A percentile compares a stretch with the other conserved stretches of the same genome.
Conservation (phyloP, 2,329 filamentous ascomycete genomes). For the Coniochaeta pulveracea region DNA sequence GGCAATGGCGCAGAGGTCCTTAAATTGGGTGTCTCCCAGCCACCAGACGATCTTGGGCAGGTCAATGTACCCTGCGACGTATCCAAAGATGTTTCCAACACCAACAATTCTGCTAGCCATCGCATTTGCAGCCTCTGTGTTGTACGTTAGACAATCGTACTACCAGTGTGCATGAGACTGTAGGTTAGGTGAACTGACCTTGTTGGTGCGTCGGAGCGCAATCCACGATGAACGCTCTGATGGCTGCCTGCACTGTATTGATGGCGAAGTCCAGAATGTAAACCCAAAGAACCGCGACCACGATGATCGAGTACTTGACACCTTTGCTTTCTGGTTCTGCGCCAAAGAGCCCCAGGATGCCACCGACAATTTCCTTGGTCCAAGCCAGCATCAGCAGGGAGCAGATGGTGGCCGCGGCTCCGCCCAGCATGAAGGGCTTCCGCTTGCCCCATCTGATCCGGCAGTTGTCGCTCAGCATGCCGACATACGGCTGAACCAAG, state of each 20-base stretch:
- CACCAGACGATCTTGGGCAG: constrained; percentile 66
- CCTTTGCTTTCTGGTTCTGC: constrained; percentile 52
- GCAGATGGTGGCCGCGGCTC: constrained; percentile 53
- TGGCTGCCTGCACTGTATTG: constrained; percentile 86
- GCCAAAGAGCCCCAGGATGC: constrained; percentile 59
- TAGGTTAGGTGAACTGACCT: constrained; percentile 19
- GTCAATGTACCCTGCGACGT: constrained; percentile 75
- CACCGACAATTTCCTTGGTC: constrained; percentile 60
- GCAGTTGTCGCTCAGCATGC: constrained; percentile 71
- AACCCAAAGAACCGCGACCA: constrained; percentile 74
- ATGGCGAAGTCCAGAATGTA: constrained; percentile 91
- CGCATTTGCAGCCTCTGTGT: constrained; percentile 69
- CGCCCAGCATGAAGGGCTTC: constrained; percentile 70
- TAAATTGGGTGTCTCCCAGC: constrained; percentile 82
- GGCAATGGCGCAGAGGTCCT: constrained; percentile 80
- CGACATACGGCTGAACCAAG: constrained; percentile 72
- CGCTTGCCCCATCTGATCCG: constrained; percentile 64
- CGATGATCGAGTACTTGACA: constrained; percentile 56
- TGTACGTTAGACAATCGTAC: constrained; percentile 5
- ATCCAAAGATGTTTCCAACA: constrained; percentile 83
- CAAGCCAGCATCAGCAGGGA: constrained; percentile 62
- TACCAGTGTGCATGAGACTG: background rate
- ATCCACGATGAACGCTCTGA: constrained; percentile 88
- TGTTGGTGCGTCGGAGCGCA: constrained; percentile 88
- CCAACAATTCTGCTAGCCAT: constrained; percentile 86